A percentile compares a stretch with the other conserved stretches of the same genome.
phyloP scores from a whole-genome alignment of 2,329 filamentous ascomycete species.

The Fonsecaea monophora region DNA sequence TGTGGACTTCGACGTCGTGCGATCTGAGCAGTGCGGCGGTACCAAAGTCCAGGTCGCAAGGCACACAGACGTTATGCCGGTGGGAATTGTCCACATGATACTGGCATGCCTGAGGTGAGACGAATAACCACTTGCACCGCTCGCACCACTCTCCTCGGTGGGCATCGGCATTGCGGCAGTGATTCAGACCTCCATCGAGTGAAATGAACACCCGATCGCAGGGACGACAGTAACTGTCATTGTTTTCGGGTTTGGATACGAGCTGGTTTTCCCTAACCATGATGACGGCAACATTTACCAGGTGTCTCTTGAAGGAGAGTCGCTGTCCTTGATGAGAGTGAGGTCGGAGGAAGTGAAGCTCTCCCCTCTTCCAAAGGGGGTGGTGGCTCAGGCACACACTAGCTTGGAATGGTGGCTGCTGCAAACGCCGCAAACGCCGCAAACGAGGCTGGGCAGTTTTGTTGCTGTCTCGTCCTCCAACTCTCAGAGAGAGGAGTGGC shows the following conservation, averaged over 20 bases:
- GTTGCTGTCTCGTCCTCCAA: too few relatives aligned
- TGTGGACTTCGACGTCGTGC: conserved; percentile 29
- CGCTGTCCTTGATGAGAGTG: not conserved
- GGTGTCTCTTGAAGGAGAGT: not conserved
- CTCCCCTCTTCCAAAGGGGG: too few relatives aligned
- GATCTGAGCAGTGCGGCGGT: conserved; percentile 11
- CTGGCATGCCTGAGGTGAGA: conserved; percentile 16
- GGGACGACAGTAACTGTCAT: conserved; percentile 14
- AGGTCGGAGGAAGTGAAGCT: not conserved
- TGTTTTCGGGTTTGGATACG: not conserved
- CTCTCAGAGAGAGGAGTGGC: too few relatives aligned
- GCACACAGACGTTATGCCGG: conserved; percentile 22
- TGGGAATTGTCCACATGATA: conserved; percentile 22
- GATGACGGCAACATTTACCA: not conserved
- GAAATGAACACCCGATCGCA: conserved; percentile 29
- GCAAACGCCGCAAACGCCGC: too few relatives aligned
- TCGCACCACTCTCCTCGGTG: conserved; percentile 34
- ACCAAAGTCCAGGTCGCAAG: conserved; percentile 14
- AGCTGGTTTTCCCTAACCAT: conserved; percentile 28
- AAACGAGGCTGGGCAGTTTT: too few relatives aligned
- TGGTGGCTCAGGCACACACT: too few relatives aligned
- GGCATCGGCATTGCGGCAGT: conserved; percentile 25
- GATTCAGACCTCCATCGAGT: conserved; percentile 16
- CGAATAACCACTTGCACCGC: conserved; percentile 30
- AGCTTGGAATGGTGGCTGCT: too few relatives aligned